These are phyloP conservation scores for Phytophthora aleatoria DNA, from an alignment of 352 stramenopile species.

Conservation along the genomic window DNA sequence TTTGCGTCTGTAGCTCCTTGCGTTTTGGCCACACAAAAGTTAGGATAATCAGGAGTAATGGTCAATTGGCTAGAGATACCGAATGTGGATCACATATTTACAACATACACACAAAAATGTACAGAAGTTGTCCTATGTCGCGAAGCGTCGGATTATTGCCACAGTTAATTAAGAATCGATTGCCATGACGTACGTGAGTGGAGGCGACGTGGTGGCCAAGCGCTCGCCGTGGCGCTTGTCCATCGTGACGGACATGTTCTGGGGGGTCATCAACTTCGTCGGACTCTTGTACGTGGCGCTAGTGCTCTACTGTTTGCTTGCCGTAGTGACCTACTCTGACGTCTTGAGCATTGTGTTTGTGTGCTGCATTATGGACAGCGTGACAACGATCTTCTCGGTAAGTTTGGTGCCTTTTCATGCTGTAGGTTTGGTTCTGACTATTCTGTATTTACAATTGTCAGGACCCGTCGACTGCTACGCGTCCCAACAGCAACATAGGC, in stretches of 20 bases:
- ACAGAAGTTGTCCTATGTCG: neutral
- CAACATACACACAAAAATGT: neutral
- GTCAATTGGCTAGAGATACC: conserved; percentile 1
- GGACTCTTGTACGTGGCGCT: conserved; percentile 71
- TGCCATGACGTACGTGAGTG: conserved; percentile 68
- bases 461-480: conserved; percentile 50
- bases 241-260: conserved; percentile 73
- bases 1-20: conserved; percentile 8
- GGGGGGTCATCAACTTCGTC: conserved; percentile 74
- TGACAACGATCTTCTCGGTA: conserved; percentile 70
- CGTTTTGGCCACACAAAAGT: conserved; percentile 25
- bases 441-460: conserved; percentile 12
- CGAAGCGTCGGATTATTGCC: conserved; percentile 14
- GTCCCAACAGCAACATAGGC: conserved; percentile 41
- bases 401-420: neutral
- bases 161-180: neutral
- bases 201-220: conserved; percentile 68
- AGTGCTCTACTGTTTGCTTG: neutral
- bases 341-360: neutral
- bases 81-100: neutral
- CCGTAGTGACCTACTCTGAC: conserved; percentile 1
- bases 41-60: conserved; percentile 9
- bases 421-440: conserved; percentile 5
- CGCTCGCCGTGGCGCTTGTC: conserved; percentile 70
- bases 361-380: conserved; percentile 21